Conservation (phyloP, 352 stramenopile species). For the Albugo laibachii region DNA sequence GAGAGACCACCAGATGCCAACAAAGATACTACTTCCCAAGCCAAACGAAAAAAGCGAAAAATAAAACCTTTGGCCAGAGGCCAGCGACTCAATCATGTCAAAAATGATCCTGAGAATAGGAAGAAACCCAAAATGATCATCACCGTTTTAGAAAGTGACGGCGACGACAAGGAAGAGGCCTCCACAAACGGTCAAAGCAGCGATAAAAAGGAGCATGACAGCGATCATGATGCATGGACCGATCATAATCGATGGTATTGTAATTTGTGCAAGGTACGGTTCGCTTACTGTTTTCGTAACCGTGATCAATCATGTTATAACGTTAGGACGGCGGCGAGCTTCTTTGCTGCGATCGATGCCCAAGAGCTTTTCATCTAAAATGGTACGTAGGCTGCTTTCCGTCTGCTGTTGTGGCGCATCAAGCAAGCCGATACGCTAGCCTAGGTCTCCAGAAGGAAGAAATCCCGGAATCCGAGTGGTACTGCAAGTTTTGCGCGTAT, state of each 20-base stretch:
- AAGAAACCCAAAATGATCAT: no score
- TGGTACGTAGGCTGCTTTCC: slow-evolving; percentile 16
- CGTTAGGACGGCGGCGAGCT: slow-evolving; percentile 52
- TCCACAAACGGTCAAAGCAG: no score
- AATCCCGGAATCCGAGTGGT: slow-evolving; percentile 73
- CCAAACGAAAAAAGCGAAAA: no score
- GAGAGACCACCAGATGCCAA: no score
- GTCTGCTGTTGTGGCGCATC: neutral
- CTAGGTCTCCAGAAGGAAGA: slow-evolving; percentile 55
- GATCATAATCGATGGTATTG: slow-evolving; percentile 82
- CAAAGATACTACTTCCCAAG: no score
- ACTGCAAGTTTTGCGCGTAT: slow-evolving; percentile 74
- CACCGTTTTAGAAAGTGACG: no score
- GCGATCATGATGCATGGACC: slow-evolving; percentile 40
- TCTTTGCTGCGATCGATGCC: slow-evolving; percentile 83
- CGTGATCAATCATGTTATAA: neutral
- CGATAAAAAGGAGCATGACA: slow-evolving; percentile 1
- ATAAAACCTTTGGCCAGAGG: no score
- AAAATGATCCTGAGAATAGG: no score
- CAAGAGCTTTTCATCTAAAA: slow-evolving; percentile 84
- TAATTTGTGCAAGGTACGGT: slow-evolving; percentile 78
- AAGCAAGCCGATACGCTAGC: slow-evolving; percentile 10
- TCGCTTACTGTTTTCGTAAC: neutral
- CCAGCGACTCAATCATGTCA: no score
- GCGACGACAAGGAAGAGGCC: no score